These are phyloP conservation scores for Stylonectria norvegica DNA, from an alignment of 2,329 filamentous ascomycete genomes.

Conservation along the genomic window DNA sequence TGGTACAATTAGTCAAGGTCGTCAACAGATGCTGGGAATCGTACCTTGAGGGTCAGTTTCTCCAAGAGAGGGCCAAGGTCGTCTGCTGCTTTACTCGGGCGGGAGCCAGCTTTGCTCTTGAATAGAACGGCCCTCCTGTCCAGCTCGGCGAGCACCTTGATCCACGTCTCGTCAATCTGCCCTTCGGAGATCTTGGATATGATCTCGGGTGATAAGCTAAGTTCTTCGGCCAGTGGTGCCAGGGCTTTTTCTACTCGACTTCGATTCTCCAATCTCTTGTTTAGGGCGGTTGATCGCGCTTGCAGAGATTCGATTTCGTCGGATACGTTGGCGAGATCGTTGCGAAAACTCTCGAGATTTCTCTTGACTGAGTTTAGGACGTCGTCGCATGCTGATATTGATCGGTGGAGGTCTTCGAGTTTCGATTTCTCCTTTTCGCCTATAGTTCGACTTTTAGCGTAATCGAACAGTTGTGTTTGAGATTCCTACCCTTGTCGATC, in stretches of 20 bases:
- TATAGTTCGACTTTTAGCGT: constrained; percentile 26
- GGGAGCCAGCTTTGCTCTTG: constrained; percentile 61
- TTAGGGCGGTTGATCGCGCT: constrained; percentile 77
- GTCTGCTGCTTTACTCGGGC: constrained; percentile 69
- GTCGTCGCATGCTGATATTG: constrained; percentile 87
- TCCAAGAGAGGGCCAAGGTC: constrained; percentile 83
- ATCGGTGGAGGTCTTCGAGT: constrained; percentile 86
- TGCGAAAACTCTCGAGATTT: constrained; percentile 88
- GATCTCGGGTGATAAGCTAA: constrained; percentile 79
- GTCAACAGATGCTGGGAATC: constrained; percentile 7
- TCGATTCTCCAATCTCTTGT: constrained; percentile 81
- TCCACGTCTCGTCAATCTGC: constrained; percentile 84
- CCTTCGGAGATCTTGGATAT: constrained; percentile 86
- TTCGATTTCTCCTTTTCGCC: constrained; percentile 79
- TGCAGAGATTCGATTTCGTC: constrained; percentile 94
- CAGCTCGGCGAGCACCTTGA: constrained; percentile 76
- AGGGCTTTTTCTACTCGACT: constrained; percentile 85
- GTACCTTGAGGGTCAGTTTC: constrained; percentile 76
- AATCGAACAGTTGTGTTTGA: not conserved
- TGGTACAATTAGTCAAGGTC: constrained; percentile 29
- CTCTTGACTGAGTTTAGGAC: constrained; percentile 89
- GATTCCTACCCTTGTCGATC: constrained; percentile 65
- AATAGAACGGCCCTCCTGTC: constrained; percentile 73
- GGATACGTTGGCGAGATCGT: constrained; percentile 87
- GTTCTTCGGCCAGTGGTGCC: constrained; percentile 84